phyloP scores from a whole-genome alignment of 2,329 filamentous ascomycete species.

The Lomentospora prolificans region DNA sequence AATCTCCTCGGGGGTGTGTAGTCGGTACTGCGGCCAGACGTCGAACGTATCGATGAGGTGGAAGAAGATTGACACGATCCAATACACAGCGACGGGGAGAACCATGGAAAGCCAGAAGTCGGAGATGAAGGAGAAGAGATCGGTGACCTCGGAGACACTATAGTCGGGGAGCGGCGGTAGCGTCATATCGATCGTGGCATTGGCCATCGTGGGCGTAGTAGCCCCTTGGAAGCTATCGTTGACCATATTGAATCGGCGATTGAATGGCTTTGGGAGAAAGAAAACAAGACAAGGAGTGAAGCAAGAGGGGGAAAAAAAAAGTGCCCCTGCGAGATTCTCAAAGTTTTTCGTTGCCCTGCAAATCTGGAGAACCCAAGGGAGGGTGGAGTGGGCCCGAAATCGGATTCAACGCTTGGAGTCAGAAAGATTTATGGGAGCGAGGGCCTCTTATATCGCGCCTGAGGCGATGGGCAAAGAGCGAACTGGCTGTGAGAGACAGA shows the following conservation, averaged over 20 bases:
- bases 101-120: slow-evolving; percentile 73
- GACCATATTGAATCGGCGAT: slow-evolving; percentile 23
- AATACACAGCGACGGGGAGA: slow-evolving; percentile 76
- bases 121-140: slow-evolving; percentile 67
- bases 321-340: not conserved
- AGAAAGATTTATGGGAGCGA: not conserved
- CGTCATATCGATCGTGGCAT: slow-evolving; percentile 42
- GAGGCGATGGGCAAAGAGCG: not conserved
- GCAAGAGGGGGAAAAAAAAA: not conserved
- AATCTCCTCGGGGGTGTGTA: slow-evolving; percentile 92
- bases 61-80: slow-evolving; percentile 76
- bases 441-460: not conserved
- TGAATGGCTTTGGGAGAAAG: not conserved
- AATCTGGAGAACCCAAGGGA: not conserved
- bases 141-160: slow-evolving; percentile 56
- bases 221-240: slow-evolving; percentile 25
- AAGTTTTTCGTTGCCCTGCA: not conserved
- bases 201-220: slow-evolving; percentile 29
- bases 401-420: not conserved
- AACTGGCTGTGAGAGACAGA: not conserved
- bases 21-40: slow-evolving; percentile 78
- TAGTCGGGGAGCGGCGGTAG: slow-evolving; percentile 84
- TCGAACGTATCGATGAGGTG: slow-evolving; percentile 80
- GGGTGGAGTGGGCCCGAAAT: not conserved
- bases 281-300: not conserved